A percentile compares a stretch with the other conserved stretches of the same genome.
phyloP scores from a whole-genome alignment of 345 rosid genomes.

The Aquilaria malaccensis region DNA sequence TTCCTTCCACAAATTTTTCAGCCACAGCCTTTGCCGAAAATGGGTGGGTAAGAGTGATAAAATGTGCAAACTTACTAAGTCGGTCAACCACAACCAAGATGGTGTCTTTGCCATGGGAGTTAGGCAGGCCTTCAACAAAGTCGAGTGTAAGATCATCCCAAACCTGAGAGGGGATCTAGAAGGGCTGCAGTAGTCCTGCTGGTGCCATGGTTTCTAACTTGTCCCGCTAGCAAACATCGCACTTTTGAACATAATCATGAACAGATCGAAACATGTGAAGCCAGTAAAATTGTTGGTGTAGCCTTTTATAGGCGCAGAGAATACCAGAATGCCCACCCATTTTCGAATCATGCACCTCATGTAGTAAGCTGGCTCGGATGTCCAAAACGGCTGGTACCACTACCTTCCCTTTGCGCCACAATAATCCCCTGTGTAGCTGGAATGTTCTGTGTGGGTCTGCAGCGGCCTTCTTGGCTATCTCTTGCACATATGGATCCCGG shows the following conservation, averaged over 20 bases:
- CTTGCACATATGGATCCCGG: background rate
- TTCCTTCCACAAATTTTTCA: conserved; percentile 3
- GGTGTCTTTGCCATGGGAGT: no score
- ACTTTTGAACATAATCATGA: no score
- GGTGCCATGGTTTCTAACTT: background rate
- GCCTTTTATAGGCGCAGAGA: no score
- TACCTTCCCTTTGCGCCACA: background rate
- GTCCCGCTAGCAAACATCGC: background rate
- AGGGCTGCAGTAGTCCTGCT: background rate
- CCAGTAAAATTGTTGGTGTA: no score
- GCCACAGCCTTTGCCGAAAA: background rate
- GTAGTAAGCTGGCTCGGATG: no score
- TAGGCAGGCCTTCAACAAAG: background rate
- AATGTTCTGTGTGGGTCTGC: background rate
- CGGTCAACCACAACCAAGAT: no score
- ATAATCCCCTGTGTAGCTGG: background rate
- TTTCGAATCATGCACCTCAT: no score
- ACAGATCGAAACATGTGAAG: no score
- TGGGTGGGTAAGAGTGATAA: background rate
- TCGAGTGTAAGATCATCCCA: background rate
- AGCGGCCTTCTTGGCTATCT: background rate
- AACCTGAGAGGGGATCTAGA: background rate
- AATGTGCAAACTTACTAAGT: background rate
- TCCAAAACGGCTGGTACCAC: background rate
- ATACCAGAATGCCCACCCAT: no score